These are phyloP conservation scores for Sporothrix inflata DNA, from an alignment of 2,329 filamentous ascomycete species.

Conservation along the genomic window DNA sequence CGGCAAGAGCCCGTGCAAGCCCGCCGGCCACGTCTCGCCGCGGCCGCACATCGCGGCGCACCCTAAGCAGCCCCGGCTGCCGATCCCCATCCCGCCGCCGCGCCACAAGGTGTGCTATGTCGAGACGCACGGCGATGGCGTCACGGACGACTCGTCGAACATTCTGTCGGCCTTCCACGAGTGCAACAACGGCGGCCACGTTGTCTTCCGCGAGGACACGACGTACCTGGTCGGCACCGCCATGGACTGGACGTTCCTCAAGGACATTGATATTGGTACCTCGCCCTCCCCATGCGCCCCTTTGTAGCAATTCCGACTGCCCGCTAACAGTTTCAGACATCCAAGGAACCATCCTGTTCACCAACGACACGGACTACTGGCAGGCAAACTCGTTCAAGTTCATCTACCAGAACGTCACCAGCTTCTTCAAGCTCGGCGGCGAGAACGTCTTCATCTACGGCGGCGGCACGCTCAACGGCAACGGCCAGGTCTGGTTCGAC, in stretches of 20 bases:
- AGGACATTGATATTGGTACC: constrained; percentile 56
- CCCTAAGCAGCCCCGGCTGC: constrained; percentile 36
- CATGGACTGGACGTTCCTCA: constrained; percentile 59
- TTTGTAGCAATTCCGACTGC: too few relatives aligned
- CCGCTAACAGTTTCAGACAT: constrained; percentile 34
- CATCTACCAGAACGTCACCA: constrained; percentile 66
- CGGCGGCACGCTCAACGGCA: constrained; percentile 58
- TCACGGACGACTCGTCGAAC: constrained; percentile 44
- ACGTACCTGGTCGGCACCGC: constrained; percentile 59
- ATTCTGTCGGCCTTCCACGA: constrained; percentile 59
- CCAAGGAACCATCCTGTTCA: constrained; percentile 57
- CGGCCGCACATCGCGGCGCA: constrained; percentile 34
- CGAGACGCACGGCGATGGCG: constrained; percentile 54
- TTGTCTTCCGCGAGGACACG: constrained; percentile 54
- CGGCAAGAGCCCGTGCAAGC: background rate
- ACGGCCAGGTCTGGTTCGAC: constrained; percentile 68
- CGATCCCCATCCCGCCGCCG: constrained; percentile 37
- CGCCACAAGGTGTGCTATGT: constrained; percentile 55
- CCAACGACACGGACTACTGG: constrained; percentile 69
- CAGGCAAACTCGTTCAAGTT: constrained; percentile 64
- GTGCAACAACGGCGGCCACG: constrained; percentile 65
- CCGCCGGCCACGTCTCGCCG: constrained; percentile 25
- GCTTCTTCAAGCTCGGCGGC: constrained; percentile 70
- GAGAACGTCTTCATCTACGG: constrained; percentile 69
- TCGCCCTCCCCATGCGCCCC: too few relatives aligned